These are phyloP conservation scores for Smithsoniella earleae DNA, from an alignment of 163 green algal species.

Conservation along the genomic window DNA sequence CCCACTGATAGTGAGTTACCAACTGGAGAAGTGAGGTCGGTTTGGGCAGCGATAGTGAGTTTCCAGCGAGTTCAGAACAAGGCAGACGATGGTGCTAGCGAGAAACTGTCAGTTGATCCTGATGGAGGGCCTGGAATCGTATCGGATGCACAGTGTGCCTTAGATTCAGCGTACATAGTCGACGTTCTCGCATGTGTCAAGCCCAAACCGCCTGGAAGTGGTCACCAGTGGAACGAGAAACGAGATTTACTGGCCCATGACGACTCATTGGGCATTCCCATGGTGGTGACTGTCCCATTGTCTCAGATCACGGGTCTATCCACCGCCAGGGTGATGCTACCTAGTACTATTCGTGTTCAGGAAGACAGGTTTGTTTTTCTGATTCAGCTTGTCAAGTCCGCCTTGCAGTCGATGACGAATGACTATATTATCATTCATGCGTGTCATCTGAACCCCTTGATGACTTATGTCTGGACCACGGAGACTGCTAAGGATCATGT, in stretches of 20 bases:
- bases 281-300: slow-evolving; percentile 54
- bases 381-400: not conserved
- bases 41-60: slow-evolving; percentile 62
- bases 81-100: slow-evolving; percentile 32
- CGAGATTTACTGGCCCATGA: slow-evolving; percentile 19
- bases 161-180: slow-evolving; percentile 35
- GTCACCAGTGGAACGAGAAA: not conserved
- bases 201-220: not conserved
- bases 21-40: slow-evolving; percentile 28
- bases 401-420: not conserved
- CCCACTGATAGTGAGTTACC: slow-evolving; percentile 33
- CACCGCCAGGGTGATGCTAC: slow-evolving; percentile 65
- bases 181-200: slow-evolving; percentile 35
- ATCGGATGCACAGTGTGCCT: not conserved
- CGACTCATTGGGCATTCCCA: slow-evolving; percentile 31
- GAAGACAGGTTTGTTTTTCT: slow-evolving; percentile 40
- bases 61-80: slow-evolving; percentile 60
- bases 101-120: slow-evolving; percentile 1
- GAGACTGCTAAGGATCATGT: too few relatives aligned
- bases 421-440: slow-evolving; percentile 23
- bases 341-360: slow-evolving; percentile 63
- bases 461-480: slow-evolving; percentile 11
- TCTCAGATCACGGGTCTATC: slow-evolving; percentile 38
- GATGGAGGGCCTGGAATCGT: not conserved
- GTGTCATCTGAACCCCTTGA: not conserved